Evolutionary conservation across 176 grass and related monocot species (phyloP), one percentile per base, ranked within the genome.

Genomic region (Chloris gayana): DNA sequence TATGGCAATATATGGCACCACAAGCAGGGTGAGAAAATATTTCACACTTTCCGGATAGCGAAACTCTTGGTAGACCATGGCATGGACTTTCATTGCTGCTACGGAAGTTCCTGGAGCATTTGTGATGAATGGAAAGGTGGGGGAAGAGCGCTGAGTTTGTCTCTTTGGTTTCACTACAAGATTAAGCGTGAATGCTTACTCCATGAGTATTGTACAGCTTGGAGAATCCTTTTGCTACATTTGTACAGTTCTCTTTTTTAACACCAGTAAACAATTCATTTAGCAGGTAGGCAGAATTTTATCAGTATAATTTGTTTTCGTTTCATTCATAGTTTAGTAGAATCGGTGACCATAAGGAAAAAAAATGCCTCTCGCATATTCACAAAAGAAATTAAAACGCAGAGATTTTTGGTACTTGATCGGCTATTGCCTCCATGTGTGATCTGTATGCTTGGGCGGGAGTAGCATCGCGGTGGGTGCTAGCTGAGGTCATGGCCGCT

Each of bases 1-100:
- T n/a, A n/a, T n/a, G n/a, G n/a, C n/a, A n/a, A n/a, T n/a, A 33
- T 97, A 53, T 97, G 94, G 94, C 91, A 94, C 74, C 91, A 92
- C 72, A 81, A n/a, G 81, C 66, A 97, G 91, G 70, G 89, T 94
- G 79, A 79, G 91, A 9, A 97, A 89, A 81, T 94, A 93, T 57
- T 85, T 97, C 45, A 93, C 82, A 90, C 31, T 88, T 76, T 46
- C 42, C 73, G 0, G 42, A 75, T 65, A 67, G 41, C 63, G 91
- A 94, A 87, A 79, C 85, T 53, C 79, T 85, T 39, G 85, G 91
- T 38, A 94, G 83, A 68, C 91, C 89, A 26, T 94, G 94, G 91
- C 80, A 89, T 75, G 91, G 94, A 58, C 83, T 97, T 46, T 69
- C 87, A 71, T 18, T 84, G 69, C 85, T 97, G 58, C 73, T 94